phyloP scores from a whole-genome alignment of 495 filamentous ascomycete species.

The Hyaloscypha finlandica region DNA sequence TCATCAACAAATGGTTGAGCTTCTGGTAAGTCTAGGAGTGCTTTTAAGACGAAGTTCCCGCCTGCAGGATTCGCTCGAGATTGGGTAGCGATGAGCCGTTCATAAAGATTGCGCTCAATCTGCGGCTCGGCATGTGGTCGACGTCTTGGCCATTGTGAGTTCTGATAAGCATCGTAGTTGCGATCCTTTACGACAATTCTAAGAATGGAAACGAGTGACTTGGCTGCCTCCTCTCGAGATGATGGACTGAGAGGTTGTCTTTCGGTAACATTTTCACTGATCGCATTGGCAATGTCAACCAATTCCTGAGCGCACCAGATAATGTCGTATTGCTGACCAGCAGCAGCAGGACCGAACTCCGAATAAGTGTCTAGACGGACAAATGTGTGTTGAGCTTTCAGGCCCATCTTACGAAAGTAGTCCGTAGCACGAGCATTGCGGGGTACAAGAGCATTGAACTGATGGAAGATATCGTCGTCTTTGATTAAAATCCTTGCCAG shows the following conservation, averaged over 20 bases:
- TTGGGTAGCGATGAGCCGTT: slow-evolving; percentile 28
- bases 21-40: slow-evolving; percentile 29
- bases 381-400: slow-evolving; percentile 20
- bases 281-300: slow-evolving; percentile 26
- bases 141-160: slow-evolving; percentile 17
- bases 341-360: slow-evolving; percentile 13
- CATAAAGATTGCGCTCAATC: slow-evolving; percentile 31
- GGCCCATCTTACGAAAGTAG: slow-evolving; percentile 28
- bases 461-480: slow-evolving; percentile 26
- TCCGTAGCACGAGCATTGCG: slow-evolving; percentile 25
- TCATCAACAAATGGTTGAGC: slow-evolving; percentile 26
- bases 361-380: slow-evolving; percentile 25
- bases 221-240: slow-evolving; percentile 28
- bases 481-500: slow-evolving; percentile 25
- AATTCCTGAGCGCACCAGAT: slow-evolving; percentile 31
- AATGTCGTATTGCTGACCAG: slow-evolving; percentile 18
- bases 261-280: slow-evolving; percentile 20
- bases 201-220: slow-evolving; percentile 28
- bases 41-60: slow-evolving; percentile 27
- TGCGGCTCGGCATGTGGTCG: slow-evolving; percentile 26
- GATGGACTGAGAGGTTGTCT: slow-evolving; percentile 22
- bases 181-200: slow-evolving; percentile 27
- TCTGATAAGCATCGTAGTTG: slow-evolving; percentile 31
- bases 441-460: slow-evolving; percentile 23
- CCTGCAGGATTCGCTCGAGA: slow-evolving; percentile 22